Conservation (phyloP, 106 monocot genomes). For the Hemerocallis citrina region DNA sequence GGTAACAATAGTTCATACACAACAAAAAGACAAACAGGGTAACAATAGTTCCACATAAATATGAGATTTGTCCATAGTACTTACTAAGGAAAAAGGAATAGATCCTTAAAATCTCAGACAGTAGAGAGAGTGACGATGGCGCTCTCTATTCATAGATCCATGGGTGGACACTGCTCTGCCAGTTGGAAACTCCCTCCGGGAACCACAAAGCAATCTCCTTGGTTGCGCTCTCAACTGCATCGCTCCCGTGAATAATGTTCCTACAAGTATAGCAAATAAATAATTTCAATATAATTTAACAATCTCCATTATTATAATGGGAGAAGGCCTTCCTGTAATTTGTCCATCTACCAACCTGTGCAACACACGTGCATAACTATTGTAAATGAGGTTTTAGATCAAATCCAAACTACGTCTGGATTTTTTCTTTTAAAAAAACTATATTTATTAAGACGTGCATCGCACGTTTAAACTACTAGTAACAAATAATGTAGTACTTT, state of each 20-base stretch:
- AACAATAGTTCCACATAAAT: too few species aligned
- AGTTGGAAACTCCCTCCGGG: slow-evolving; percentile 58
- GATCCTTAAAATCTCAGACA: too few species aligned
- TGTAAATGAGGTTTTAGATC: neutral
- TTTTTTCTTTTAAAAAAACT: too few species aligned
- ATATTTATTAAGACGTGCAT: too few species aligned
- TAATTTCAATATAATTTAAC: neutral
- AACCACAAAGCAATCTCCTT: slow-evolving; percentile 97
- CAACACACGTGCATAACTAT: neutral
- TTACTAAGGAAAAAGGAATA: too few species aligned
- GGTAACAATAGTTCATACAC: too few species aligned
- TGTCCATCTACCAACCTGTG: neutral
- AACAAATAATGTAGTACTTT: too few species aligned
- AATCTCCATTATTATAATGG: neutral
- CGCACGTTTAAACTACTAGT: too few species aligned
- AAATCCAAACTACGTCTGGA: neutral
- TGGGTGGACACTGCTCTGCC: slow-evolving; percentile 69
- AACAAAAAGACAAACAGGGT: too few species aligned
- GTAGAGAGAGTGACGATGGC: too few species aligned
- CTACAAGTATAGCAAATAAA: slow-evolving; percentile 18
- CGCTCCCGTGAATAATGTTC: slow-evolving; percentile 94
- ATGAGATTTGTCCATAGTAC: too few species aligned
- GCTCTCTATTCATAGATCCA: slow-evolving; percentile 93
- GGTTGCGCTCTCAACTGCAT: slow-evolving; percentile 65
- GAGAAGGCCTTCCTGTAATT: neutral